Percentiles rank a stretch among this genome's conserved stretches.
Evolutionary conservation across 2,329 filamentous ascomycete genomes (phyloP).

Genomic region (Colletotrichum eleusines): DNA sequence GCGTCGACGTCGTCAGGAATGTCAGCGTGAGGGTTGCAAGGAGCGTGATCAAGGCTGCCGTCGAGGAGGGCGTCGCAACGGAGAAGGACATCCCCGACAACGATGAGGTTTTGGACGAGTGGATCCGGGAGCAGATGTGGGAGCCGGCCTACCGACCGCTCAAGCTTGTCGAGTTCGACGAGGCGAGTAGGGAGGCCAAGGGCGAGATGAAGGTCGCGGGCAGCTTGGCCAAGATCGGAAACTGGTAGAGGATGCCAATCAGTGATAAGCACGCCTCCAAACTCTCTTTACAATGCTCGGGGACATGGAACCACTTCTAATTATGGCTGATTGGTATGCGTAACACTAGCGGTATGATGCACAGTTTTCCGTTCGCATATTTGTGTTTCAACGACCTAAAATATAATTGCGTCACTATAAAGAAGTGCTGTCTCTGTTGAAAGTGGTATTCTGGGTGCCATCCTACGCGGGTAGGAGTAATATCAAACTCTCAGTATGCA

Average conservation of each 20-base stretch:
- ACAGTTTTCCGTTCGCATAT: not conserved
- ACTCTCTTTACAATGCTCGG: not conserved
- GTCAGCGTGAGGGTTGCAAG: slow-evolving; percentile 84
- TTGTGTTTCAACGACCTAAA: not conserved
- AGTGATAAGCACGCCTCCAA: not conserved
- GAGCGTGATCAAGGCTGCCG: slow-evolving; percentile 78
- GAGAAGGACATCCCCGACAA: slow-evolving; percentile 72
- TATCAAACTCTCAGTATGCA: not conserved
- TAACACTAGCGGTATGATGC: not conserved
- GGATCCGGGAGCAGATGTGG: slow-evolving; percentile 87
- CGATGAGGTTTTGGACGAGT: slow-evolving; percentile 71
- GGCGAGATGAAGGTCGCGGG: slow-evolving; percentile 67
- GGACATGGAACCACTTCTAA: not conserved
- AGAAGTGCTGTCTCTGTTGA: not conserved
- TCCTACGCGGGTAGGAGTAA: too few relatives aligned
- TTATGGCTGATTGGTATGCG: not conserved
- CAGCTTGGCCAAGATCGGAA: slow-evolving; percentile 47
- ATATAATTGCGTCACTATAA: too few relatives aligned
- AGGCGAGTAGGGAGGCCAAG: slow-evolving; percentile 69
- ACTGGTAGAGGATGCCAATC: slow-evolving; percentile 13
- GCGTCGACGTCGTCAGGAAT: slow-evolving; percentile 78
- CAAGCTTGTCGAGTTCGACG: slow-evolving; percentile 64
- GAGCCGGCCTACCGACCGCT: slow-evolving; percentile 75
- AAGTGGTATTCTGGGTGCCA: not conserved
- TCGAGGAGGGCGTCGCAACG: slow-evolving; percentile 76